A percentile compares a stretch with the other conserved stretches of the same genome.
Conservation (phyloP, 352 stramenopile species). For the Phytopythium sindhum region DNA sequence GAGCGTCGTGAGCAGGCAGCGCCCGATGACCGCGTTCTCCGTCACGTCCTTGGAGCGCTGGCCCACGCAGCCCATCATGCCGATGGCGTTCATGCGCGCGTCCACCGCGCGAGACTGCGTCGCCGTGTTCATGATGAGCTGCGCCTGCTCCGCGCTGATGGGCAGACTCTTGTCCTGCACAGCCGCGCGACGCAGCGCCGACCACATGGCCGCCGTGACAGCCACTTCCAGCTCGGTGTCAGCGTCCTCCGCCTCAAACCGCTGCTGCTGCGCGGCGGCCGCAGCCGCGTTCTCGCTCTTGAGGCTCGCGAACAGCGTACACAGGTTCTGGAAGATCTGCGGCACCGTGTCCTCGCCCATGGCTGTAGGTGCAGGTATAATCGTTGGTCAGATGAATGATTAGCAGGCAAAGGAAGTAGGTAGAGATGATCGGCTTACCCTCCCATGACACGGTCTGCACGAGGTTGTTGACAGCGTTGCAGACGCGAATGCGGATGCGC, state of each 20-base stretch:
- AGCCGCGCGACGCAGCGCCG: constrained; percentile 57
- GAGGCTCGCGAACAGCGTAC: constrained; percentile 67
- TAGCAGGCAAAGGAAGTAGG: neutral
- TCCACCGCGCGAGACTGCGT: constrained; percentile 61
- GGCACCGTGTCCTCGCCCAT: constrained; percentile 52
- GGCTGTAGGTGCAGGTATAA: constrained; percentile 5
- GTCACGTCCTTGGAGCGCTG: constrained; percentile 53
- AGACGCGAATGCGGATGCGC: constrained; percentile 77
- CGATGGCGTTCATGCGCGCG: constrained; percentile 70
- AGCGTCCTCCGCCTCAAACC: constrained; percentile 33
- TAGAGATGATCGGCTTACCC: constrained; percentile 7
- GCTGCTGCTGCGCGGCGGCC: constrained; percentile 10
- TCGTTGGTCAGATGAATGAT: neutral
- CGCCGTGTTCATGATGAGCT: constrained; percentile 63
- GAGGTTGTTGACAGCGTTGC: constrained; percentile 83
- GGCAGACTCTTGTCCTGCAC: constrained; percentile 48
- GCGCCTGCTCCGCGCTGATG: constrained; percentile 56
- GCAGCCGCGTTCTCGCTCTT: constrained; percentile 33
- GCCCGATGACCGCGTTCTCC: constrained; percentile 76
- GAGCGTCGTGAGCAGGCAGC: constrained; percentile 52
- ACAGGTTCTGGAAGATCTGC: constrained; percentile 78
- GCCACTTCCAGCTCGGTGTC: constrained; percentile 67
- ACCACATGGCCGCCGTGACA: constrained; percentile 69
- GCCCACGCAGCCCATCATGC: constrained; percentile 74
- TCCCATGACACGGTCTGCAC: constrained; percentile 59